Base-by-base conservation (phyloP, 2,329 filamentous ascomycete species). In the Bipolaris sorokiniana region DNA sequence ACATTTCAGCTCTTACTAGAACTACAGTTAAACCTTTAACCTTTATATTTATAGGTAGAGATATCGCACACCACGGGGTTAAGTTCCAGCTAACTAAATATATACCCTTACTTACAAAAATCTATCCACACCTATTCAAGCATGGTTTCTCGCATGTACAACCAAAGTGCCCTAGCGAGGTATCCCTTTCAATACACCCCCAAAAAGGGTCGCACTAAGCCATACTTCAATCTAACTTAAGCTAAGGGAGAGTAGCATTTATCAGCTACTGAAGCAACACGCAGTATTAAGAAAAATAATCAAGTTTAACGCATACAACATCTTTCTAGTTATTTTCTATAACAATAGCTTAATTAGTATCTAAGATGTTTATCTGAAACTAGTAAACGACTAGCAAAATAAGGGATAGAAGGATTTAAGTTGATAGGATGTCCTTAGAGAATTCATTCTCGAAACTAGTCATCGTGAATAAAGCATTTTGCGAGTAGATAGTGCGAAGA, bases 301-400 rank as follows among this genome's bases (percentile, higher is more conserved):
- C 3, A 33, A 48, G 22, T 41, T 48, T 20, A 15, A 46, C 20
- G 49, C 31, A 7, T 37, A 46, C n/a, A 54, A 37, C 26, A 62
- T 47, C 46, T 38, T 62, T 49, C 42, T 13, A 5, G 31, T 52
- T 4, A 46, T 52, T 13, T 16, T 31, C 3, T 41, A 52, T 44
- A 28, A 52, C 18, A 18, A 44, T 22, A 46, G 28, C 18, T 10
- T 45, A 5, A 44, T 16, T 5, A 9, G 26, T 10, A 7, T 46
- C 4, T 26, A 20, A 7, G 9, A 34, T 4, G 7, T 33, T 7
- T 46, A 10, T 33, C 44, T 26, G 20, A 23, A 7, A 7, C 15
- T 1, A 5, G 23, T 9, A 33, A 46, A 46, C 20, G 44, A 33
- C n/a, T 46, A 15, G 44, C 13, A 18, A 26, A n/a, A 5, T 1